Evolutionary conservation across 2,329 filamentous ascomycete species (phyloP), one percentile per base, ranked within the genome.

Genomic region (Beauveria australis): DNA sequence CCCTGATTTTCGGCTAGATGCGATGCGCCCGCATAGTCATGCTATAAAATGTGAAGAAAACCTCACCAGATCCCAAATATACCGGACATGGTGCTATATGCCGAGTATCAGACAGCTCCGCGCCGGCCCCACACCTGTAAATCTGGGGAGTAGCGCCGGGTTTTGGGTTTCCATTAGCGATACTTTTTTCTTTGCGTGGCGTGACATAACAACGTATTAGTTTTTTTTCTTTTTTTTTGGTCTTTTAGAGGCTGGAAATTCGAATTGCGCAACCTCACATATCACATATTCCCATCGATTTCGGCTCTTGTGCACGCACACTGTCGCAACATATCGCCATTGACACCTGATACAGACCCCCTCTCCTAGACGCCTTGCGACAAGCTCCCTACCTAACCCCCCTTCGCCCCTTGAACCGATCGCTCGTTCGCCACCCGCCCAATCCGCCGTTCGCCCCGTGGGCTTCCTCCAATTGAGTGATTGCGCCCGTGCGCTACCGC

Each of bases 81-180:
- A 24, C 12, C 5, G 5, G 8, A 26, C 9, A 43, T 30, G 12
- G 19, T 40, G 40, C 40, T 44, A 12, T 37, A 33, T 40, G 43
- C 44, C n/a, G 28, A 37, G 18, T 33, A 5, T 3, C 5, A 49
- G 14, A 19, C 19, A 43, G 24, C 33, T 49, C 55, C 46, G 55
- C 30, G 22, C 55, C 55, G 55, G 55, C 55, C 55, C 55, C 55
- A 58, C 55, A 26, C 12, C 12, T 37, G 24, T 51, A 37, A 51
- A 48, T 51, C 55, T 51, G 55, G 55, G 47, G 55, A 58, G 55
- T 58, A 58, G 55, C 46, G 55, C 47, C 55, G 55, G 55, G 18
- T 51, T 58, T 51, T 37, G 37, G 30, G 28, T 51, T 14, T 33
- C 55, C 43, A 56, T 24, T 12, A 41, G 33, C 33, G 18, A 51